phyloP scores from a whole-genome alignment of 1,284 basidiomycete species.

The Sutorius eximius region DNA sequence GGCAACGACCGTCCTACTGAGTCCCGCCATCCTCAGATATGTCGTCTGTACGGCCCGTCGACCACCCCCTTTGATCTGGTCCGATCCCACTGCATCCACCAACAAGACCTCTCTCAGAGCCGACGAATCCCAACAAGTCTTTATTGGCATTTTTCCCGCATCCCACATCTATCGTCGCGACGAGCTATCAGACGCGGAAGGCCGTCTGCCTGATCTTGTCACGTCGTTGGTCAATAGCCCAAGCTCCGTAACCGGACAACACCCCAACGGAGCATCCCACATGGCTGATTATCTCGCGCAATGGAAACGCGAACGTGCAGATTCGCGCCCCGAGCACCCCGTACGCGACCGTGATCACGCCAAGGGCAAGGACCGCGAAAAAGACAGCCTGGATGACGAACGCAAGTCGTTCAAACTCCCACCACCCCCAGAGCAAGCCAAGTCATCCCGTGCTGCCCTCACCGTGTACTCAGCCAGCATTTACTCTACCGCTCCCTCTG shows the following conservation, averaged over 20 bases:
- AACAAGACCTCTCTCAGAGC: conserved; percentile 50
- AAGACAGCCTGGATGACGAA: conserved; percentile 39
- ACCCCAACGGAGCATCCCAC: conserved; percentile 38
- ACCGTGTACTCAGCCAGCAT: conserved; percentile 70
- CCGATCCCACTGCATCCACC: conserved; percentile 53
- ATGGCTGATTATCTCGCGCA: conserved; percentile 41
- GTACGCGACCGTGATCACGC: conserved; percentile 50
- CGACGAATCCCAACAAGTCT: conserved; percentile 82
- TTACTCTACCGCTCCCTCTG: conserved; percentile 64
- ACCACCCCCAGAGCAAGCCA: conserved; percentile 71
- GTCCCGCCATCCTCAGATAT: conserved; percentile 55
- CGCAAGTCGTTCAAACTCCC: conserved; percentile 68
- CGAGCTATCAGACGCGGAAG: conserved; percentile 86
- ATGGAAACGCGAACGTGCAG: conserved; percentile 49
- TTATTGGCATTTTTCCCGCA: conserved; percentile 94
- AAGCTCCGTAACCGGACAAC: conserved; percentile 34
- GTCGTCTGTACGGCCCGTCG: conserved; percentile 80
- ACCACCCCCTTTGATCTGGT: conserved; percentile 64
- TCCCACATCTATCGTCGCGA: conserved; percentile 90
- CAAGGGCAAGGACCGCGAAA: conserved; percentile 63
- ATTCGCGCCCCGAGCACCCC: conserved; percentile 38
- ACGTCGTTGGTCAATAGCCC: conserved; percentile 41
- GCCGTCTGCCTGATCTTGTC: conserved; percentile 74
- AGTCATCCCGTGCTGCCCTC: conserved; percentile 65
- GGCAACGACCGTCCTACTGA: conserved; percentile 5